These are phyloP conservation scores for Bipolaris cookei DNA, from an alignment of 2,329 filamentous ascomycete genomes.

Conservation along the genomic window DNA sequence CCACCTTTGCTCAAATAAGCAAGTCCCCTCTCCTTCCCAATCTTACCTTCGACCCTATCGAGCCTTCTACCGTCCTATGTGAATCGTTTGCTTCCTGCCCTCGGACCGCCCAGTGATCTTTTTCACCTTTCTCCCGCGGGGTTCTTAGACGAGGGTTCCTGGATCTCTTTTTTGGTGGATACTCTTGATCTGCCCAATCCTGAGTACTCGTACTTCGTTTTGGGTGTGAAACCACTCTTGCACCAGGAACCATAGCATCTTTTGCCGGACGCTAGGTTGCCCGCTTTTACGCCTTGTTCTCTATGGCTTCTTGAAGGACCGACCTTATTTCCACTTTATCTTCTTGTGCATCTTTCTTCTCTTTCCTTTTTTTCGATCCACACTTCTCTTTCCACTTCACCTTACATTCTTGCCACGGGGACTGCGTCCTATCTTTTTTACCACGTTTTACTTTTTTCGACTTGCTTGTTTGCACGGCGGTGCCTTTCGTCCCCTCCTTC, in stretches of 20 bases:
- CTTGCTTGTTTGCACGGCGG: slow-evolving; percentile 18
- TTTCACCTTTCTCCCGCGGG: background rate
- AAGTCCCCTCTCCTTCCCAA: slow-evolving; percentile 12
- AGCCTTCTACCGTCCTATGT: slow-evolving; percentile 3
- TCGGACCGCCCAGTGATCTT: slow-evolving; percentile 5
- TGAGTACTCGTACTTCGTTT: slow-evolving; percentile 8
- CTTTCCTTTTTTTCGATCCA: background rate
- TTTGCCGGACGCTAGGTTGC: slow-evolving; percentile 17
- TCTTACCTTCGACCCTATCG: slow-evolving; percentile 12
- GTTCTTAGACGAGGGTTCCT: background rate
- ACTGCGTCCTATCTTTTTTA: slow-evolving; percentile 9
- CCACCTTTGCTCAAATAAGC: slow-evolving; percentile 13
- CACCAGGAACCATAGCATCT: slow-evolving; percentile 16
- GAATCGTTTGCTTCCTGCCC: slow-evolving; percentile 3
- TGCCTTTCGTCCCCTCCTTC: slow-evolving; percentile 28
- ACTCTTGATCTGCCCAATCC: slow-evolving; percentile 18
- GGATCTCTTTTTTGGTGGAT: slow-evolving; percentile 34
- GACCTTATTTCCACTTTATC: background rate
- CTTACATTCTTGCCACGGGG: background rate
- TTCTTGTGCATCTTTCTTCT: background rate
- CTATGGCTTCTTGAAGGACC: slow-evolving; percentile 26
- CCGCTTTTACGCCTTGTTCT: slow-evolving; percentile 14
- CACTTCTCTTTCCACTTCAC: background rate
- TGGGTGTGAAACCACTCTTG: slow-evolving; percentile 37
- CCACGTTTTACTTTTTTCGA: background rate